Conservation (phyloP, 2,329 filamentous ascomycete species). For the Coniella lustricola region DNA sequence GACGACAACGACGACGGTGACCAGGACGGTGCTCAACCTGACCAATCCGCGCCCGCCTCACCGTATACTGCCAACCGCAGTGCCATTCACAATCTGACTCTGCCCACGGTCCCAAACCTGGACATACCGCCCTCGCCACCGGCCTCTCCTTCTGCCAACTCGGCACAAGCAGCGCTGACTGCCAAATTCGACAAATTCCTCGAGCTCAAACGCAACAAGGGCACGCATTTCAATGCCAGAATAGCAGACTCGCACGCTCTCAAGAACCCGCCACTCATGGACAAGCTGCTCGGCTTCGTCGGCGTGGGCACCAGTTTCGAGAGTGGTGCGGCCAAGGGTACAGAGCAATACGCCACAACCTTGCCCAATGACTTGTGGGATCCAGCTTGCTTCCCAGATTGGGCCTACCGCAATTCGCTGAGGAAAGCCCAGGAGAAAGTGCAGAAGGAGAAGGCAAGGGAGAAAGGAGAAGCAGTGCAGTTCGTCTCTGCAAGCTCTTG, state of each 20-base stretch:
- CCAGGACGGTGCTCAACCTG: not conserved
- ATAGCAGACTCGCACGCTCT: slow-evolving; percentile 60
- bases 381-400: slow-evolving; percentile 46
- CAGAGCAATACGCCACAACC: slow-evolving; percentile 60
- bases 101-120: slow-evolving; percentile 65
- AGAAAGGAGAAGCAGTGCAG: slow-evolving; percentile 37
- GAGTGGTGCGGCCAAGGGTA: slow-evolving; percentile 31
- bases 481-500: slow-evolving; percentile 37
- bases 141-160: slow-evolving; percentile 25
- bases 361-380: slow-evolving; percentile 51
- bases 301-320: slow-evolving; percentile 32
- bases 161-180: slow-evolving; percentile 33
- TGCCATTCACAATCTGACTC: slow-evolving; percentile 62
- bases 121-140: slow-evolving; percentile 68
- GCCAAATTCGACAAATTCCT: slow-evolving; percentile 70
- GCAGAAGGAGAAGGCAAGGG: slow-evolving; percentile 38
- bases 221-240: slow-evolving; percentile 71
- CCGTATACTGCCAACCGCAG: slow-evolving; percentile 62
- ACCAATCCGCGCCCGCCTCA: slow-evolving; percentile 33
- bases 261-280: slow-evolving; percentile 64
- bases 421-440: slow-evolving; percentile 40
- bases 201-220: slow-evolving; percentile 62
- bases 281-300: slow-evolving; percentile 67
- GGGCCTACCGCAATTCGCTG: slow-evolving; percentile 45
- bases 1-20: no score